phyloP scores from a whole-genome alignment of 2,329 filamentous ascomycete species.

The Arthrobotrys entomopaga region DNA sequence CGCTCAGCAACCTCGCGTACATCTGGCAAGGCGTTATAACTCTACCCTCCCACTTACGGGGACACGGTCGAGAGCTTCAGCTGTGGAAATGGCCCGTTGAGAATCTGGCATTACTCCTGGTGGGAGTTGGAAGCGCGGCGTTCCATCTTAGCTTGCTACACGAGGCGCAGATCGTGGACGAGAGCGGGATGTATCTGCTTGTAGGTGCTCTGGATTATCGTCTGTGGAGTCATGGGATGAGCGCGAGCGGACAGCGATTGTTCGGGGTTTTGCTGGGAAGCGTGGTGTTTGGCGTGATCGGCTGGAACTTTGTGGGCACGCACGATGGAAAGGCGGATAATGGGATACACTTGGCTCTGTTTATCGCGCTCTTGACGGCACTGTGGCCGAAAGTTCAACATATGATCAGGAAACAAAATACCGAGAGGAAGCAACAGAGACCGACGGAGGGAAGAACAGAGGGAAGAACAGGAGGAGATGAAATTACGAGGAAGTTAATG shows the following conservation, averaged over 20 bases:
- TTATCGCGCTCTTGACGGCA: conserved; percentile 12
- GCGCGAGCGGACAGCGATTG: conserved; percentile 6
- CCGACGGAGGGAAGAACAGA: background rate
- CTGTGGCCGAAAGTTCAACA: conserved; percentile 11
- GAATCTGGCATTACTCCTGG: conserved; percentile 6
- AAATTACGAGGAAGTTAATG: conserved; percentile 1
- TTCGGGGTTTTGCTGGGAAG: conserved; percentile 1
- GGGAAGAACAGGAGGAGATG: background rate
- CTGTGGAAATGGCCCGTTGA: conserved; percentile 20
- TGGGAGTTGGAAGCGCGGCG: conserved; percentile 2
- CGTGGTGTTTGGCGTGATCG: conserved; percentile 11
- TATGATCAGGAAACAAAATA: conserved; percentile 11
- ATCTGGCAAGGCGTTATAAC: conserved; percentile 17
- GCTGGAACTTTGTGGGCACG: conserved; percentile 15
- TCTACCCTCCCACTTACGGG: conserved; percentile 1
- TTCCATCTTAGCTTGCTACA: conserved; percentile 14
- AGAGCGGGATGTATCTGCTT: conserved; percentile 20
- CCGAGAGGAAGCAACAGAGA: background rate
- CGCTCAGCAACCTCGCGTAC: conserved; percentile 12
- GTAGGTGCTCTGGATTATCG: conserved; percentile 16
- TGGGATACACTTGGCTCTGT: conserved; percentile 7
- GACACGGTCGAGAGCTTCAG: background rate
- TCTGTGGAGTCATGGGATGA: conserved; percentile 7
- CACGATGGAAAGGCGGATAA: conserved; percentile 17
- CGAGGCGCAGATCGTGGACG: conserved; percentile 11